A percentile compares a stretch with the other conserved stretches of the same genome.
phyloP scores from a whole-genome alignment of 208 protist species.

The Naegleria fowleri region DNA sequence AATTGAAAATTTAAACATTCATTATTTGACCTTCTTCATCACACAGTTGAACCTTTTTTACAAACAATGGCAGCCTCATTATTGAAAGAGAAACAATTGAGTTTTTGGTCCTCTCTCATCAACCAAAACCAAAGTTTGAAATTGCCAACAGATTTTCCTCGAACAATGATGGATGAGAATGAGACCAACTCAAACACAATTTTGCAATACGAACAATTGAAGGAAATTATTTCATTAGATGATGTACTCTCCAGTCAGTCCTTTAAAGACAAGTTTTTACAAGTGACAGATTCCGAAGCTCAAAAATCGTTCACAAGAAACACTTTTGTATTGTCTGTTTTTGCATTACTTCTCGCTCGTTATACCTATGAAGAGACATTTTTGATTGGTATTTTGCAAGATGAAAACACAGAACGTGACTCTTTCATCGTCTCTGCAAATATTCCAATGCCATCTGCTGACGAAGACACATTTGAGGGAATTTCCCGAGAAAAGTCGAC shows the following conservation, averaged over 20 bases:
- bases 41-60: too few species aligned
- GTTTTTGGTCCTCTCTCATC: background rate
- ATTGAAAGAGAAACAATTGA: background rate
- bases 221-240: background rate
- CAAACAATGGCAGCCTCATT: background rate
- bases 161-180: background rate
- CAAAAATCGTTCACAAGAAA: background rate
- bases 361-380: slow-evolving; percentile 17
- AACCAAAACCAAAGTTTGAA: slow-evolving; percentile 17
- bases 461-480: background rate
- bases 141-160: background rate
- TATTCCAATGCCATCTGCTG: background rate
- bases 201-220: background rate
- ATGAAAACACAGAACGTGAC: background rate
- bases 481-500: background rate
- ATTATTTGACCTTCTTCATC: too few species aligned
- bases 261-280: background rate
- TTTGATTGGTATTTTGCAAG: background rate
- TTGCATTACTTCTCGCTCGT: background rate
- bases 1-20: too few species aligned
- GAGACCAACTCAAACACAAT: background rate
- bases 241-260: background rate
- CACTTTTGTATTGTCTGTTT: background rate
- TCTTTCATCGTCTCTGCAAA: background rate
- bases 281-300: background rate